These are phyloP conservation scores for Tetrapisispora fleetii DNA, from an alignment of 805 yeast species.

Conservation along the genomic window DNA sequence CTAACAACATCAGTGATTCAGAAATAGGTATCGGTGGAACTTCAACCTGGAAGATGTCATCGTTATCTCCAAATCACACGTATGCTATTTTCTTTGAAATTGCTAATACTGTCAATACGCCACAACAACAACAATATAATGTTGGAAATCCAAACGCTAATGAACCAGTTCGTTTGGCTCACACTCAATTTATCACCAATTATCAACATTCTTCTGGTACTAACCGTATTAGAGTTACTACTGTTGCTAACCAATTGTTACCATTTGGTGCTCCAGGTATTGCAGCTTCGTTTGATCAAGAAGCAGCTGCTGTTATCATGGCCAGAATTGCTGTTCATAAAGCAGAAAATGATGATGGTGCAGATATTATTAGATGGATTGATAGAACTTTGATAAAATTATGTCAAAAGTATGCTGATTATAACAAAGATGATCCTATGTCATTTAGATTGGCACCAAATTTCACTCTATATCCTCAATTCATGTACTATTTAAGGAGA, in stretches of 20 bases:
- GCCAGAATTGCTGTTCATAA: slow-evolving; percentile 82
- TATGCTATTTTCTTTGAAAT: slow-evolving; percentile 85
- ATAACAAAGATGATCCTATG: slow-evolving; percentile 69
- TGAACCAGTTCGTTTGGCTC: slow-evolving; percentile 30
- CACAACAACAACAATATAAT: slow-evolving; percentile 2
- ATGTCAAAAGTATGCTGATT: slow-evolving; percentile 88
- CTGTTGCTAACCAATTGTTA: slow-evolving; percentile 46
- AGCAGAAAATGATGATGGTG: slow-evolving; percentile 72
- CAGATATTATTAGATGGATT: slow-evolving; percentile 86
- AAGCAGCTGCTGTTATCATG: slow-evolving; percentile 90
- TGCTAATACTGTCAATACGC: slow-evolving; percentile 23
- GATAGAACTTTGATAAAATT: slow-evolving; percentile 82
- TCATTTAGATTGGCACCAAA: slow-evolving; percentile 75
- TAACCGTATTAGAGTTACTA: slow-evolving; percentile 79
- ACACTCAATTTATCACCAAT: slow-evolving; percentile 76
- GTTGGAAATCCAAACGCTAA: slow-evolving; percentile 2
- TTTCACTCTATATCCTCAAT: slow-evolving; percentile 84
- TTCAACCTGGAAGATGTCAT: slow-evolving; percentile 72
- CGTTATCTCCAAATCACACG: slow-evolving; percentile 76
- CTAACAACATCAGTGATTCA: slow-evolving; percentile 71
- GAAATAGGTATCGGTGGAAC: slow-evolving; percentile 92
- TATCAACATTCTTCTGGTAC: slow-evolving; percentile 91
- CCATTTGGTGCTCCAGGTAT: slow-evolving; percentile 45
- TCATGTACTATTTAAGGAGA: slow-evolving; percentile 86
- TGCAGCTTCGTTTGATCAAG: slow-evolving; percentile 76